phyloP scores from a whole-genome alignment of 257 asterid genomes.

The Primulina tabacum region DNA sequence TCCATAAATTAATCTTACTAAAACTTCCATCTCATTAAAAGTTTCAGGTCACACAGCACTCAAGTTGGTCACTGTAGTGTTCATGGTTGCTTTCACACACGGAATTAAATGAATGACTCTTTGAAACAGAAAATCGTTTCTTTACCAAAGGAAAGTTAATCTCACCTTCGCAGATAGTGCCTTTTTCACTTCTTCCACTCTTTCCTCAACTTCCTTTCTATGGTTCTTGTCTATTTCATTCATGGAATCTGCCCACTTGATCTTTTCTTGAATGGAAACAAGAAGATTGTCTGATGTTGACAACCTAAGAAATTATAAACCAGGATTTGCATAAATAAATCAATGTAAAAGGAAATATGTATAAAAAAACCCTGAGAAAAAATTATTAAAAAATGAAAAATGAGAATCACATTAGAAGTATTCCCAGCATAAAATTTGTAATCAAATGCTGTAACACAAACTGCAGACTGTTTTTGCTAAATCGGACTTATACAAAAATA shows the following conservation, averaged over 20 bases:
- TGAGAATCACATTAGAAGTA: background rate
- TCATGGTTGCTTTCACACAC: conserved; percentile 18
- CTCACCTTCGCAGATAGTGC: conserved; percentile 78
- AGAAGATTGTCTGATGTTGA: conserved; percentile 87
- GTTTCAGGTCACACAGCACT: background rate
- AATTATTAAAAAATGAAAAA: background rate
- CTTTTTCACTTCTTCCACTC: conserved; percentile 75
- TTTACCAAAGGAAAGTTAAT: conserved; percentile 27
- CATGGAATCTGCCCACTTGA: conserved; percentile 94
- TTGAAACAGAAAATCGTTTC: conserved; percentile 6
- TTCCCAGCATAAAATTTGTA: background rate
- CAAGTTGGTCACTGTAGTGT: conserved; percentile 18
- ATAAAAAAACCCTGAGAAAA: conserved; percentile 2
- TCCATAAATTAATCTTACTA: background rate
- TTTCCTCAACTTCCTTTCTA: conserved; percentile 73
- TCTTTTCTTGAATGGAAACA: conserved; percentile 88
- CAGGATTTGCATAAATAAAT: conserved; percentile 20
- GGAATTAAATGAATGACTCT: conserved; percentile 6
- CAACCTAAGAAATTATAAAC: conserved; percentile 47
- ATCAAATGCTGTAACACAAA: conserved; percentile 14
- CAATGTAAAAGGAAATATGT: conserved; percentile 9
- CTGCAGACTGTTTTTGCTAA: conserved; percentile 6
- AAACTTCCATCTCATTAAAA: background rate
- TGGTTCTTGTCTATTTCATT: conserved; percentile 76
- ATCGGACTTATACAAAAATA: conserved; percentile 4